Percentiles rank a stretch among this genome's conserved stretches.
Conservation (phyloP, 2,329 filamentous ascomycete species). For the Aspergillus sp. region DNA sequence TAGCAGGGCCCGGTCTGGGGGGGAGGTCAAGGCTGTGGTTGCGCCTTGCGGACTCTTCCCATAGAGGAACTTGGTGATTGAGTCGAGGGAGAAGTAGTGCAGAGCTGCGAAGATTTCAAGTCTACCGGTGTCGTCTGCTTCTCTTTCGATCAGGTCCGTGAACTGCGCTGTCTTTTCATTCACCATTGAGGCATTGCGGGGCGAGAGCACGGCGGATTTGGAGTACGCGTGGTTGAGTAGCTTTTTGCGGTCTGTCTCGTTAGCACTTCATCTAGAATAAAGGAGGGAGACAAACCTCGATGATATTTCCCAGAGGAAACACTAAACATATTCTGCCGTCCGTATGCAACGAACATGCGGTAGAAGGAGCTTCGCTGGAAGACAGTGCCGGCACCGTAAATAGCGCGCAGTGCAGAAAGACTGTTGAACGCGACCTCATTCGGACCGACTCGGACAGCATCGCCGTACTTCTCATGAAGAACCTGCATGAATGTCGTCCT, state of each 20-base stretch:
- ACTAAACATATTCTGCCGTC: not conserved
- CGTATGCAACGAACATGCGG: not conserved
- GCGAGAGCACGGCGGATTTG: not conserved
- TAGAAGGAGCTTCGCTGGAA: not conserved
- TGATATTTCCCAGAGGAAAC: not conserved
- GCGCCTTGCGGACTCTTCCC: slow-evolving; percentile 46
- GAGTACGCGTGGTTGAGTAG: not conserved
- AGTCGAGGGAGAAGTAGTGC: slow-evolving; percentile 56
- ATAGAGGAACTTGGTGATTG: slow-evolving; percentile 55
- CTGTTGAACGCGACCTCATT: not conserved
- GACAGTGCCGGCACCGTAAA: not conserved
- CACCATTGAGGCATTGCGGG: not conserved
- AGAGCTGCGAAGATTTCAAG: slow-evolving; percentile 50
- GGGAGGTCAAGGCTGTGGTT: slow-evolving; percentile 40
- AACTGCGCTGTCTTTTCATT: not conserved
- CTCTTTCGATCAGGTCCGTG: slow-evolving; percentile 37
- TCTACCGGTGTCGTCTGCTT: slow-evolving; percentile 28
- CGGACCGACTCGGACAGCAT: not conserved
- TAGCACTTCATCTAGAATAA: not conserved
- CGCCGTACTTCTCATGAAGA: slow-evolving; percentile 20
- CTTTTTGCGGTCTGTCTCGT: not conserved
- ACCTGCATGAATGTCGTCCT: slow-evolving; percentile 44
- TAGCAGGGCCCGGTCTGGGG: slow-evolving; percentile 43
- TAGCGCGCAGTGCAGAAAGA: not conserved
- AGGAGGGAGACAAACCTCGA: not conserved